These are phyloP conservation scores for Eucommia ulmoides DNA, from an alignment of 257 asterid species.

Conservation along the genomic window DNA sequence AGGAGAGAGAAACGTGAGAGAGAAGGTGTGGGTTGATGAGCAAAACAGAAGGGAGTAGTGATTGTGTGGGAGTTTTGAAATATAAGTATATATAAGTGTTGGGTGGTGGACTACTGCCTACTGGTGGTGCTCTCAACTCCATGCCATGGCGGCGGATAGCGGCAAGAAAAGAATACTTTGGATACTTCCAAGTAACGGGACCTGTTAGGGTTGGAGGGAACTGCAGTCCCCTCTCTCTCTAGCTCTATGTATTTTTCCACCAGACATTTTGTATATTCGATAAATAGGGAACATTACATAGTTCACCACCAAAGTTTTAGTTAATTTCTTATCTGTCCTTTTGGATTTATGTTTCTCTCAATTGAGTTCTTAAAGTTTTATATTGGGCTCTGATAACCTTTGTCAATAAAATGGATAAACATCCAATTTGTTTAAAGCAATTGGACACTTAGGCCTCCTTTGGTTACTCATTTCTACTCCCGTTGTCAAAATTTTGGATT, in stretches of 20 bases:
- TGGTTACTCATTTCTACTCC: no score
- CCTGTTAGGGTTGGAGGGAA: slow-evolving; percentile 5
- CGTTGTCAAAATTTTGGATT: no score
- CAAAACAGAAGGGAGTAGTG: not conserved
- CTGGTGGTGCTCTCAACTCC: no score
- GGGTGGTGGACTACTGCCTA: no score
- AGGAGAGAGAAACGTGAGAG: slow-evolving; percentile 41
- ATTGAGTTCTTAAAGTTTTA: no score
- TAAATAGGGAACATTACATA: not conserved
- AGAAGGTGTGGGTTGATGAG: slow-evolving; percentile 38
- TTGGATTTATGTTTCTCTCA: not conserved
- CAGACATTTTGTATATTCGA: not conserved
- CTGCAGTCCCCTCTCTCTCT: no score
- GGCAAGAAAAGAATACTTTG: not conserved
- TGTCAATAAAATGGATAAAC: no score
- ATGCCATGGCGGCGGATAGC: slow-evolving; percentile 17
- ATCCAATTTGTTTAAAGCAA: no score
- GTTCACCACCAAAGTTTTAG: not conserved
- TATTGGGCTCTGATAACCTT: not conserved
- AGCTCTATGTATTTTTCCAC: no score
- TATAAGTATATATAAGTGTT: no score
- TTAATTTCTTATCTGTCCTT: not conserved
- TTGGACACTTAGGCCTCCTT: no score
- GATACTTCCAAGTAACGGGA: slow-evolving; percentile 15
- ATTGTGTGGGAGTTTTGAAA: no score